Percentiles rank a stretch among this genome's conserved stretches.
Conservation (phyloP, 106 monocot genomes). For the Apostasia shenzhenica region DNA sequence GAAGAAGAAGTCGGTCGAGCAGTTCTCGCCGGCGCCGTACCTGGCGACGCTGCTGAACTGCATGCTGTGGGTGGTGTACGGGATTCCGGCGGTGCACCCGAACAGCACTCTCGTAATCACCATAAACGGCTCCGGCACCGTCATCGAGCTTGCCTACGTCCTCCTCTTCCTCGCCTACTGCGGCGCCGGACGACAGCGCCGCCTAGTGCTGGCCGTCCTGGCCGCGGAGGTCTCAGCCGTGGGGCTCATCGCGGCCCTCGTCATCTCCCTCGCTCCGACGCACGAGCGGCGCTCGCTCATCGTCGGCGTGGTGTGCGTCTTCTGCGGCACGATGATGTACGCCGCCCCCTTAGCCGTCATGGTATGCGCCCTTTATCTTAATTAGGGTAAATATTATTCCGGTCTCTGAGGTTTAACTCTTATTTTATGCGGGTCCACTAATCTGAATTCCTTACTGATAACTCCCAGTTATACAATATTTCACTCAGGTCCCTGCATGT, state of each 20-base stretch:
- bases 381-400: too few species aligned
- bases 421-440: too few species aligned
- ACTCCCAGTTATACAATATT: too few species aligned
- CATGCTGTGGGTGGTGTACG: conserved; percentile 50
- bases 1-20: conserved; percentile 34
- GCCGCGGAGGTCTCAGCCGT: conserved; percentile 26
- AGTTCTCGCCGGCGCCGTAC: conserved; percentile 38
- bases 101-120: conserved; percentile 50
- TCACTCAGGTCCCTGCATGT: too few species aligned
- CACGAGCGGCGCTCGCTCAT: conserved; percentile 24
- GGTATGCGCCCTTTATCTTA: conserved; percentile 12
- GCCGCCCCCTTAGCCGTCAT: conserved; percentile 47
- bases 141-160: conserved; percentile 38
- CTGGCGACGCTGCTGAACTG: conserved; percentile 51
- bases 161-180: conserved; percentile 40
- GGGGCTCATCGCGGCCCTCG: conserved; percentile 14
- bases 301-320: conserved; percentile 38
- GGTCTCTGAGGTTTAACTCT: too few species aligned
- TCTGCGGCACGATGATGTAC: conserved; percentile 56
- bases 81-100: conserved; percentile 39
- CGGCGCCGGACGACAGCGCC: not conserved
- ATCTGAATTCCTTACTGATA: too few species aligned
- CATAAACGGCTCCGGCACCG: conserved; percentile 48
- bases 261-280: conserved; percentile 22
- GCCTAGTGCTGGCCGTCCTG: conserved; percentile 3